Conservation (phyloP, 1,139 yeast genomes). For the Hemisphaericaspora lyxosophila region DNA sequence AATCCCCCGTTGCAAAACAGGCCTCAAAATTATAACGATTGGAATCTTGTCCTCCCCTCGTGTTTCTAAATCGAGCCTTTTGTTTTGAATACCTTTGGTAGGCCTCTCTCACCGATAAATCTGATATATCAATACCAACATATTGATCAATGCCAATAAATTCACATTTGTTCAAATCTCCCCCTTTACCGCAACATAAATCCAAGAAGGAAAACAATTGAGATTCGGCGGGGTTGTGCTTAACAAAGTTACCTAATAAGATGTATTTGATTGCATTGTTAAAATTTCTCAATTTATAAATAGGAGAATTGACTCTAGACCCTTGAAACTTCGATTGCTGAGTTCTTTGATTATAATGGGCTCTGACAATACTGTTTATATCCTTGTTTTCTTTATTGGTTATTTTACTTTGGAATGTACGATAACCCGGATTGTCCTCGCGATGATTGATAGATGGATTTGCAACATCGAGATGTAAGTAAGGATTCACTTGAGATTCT, state of each 20-base stretch:
- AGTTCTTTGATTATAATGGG: slow-evolving; percentile 85
- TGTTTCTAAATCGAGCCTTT: slow-evolving; percentile 39
- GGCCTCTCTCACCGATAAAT: slow-evolving; percentile 84
- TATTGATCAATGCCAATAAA: slow-evolving; percentile 71
- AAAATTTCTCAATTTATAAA: slow-evolving; percentile 81
- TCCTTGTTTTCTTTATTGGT: slow-evolving; percentile 37
- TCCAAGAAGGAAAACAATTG: slow-evolving; percentile 59
- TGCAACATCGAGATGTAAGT: slow-evolving; percentile 31
- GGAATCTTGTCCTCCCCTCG: slow-evolving; percentile 35
- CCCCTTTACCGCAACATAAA: slow-evolving; percentile 97
- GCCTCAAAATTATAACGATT: slow-evolving; percentile 62
- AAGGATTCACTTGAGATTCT: slow-evolving; percentile 26
- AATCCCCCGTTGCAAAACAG: slow-evolving; percentile 88
- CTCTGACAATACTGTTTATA: slow-evolving; percentile 63
- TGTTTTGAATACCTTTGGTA: slow-evolving; percentile 61
- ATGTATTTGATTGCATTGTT: slow-evolving; percentile 91
- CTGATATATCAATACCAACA: slow-evolving; percentile 90
- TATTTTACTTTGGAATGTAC: slow-evolving; percentile 43
- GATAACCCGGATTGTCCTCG: slow-evolving; percentile 20
- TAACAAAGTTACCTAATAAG: slow-evolving; percentile 68
- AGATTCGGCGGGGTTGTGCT: slow-evolving; percentile 43
- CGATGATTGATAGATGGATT: slow-evolving; percentile 25
- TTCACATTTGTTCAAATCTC: slow-evolving; percentile 89
- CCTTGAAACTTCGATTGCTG: slow-evolving; percentile 62
- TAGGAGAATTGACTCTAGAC: slow-evolving; percentile 72